Base-by-base conservation (phyloP, 805 yeast genomes). In the Saturnispora besseyi region DNA sequence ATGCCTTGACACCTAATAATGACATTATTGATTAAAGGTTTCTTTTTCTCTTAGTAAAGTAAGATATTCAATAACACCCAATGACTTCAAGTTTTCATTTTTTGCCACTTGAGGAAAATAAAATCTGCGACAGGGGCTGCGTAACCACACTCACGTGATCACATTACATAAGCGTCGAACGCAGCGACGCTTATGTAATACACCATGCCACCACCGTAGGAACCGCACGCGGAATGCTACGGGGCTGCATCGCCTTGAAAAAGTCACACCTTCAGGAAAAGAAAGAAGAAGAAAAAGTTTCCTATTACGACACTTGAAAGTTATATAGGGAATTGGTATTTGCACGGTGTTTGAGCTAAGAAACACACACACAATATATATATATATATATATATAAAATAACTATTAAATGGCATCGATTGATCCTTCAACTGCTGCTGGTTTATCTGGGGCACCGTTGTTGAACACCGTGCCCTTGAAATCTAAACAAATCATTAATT, bases 1-100 rank as follows among this genome's bases (percentile, higher is more conserved):
- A 65, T 51, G 64, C 65, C 55, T 64, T 65, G 49, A 63, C 62
- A 55, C 69, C 69, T 53, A 65, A 45, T 49, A 65, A 60, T 56
- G 61, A 59, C 69, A 65, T 65, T 49, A 37, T 60, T 18, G 21
- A 10, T 22, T 36, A 36, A 11, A 32, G 34, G 13, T 32, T 32
- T 32, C 10, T 32, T 32, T 32, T 12, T 12, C 13, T 32, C 15
- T 32, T 26, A 26, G 5, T 34, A 5, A 15, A 34, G 22, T 3
- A n/a, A 34, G 29, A 3, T 26, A 26, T 26, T 26, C 6, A 26
- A 26, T 26, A 26, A 26, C 9, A 34, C 9, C 40, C 40, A 36
- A 36, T 36, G 40, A 18, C 11, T 36, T 9, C 12, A 18, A 36
- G 40, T 18, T 18, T 21, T 36, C 40, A 7, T 36, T 36, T 36